Percentiles rank a stretch among this genome's conserved stretches.
Evolutionary conservation across 129 eudicot genomes (phyloP).

Genomic region (Artemisia annua): DNA sequence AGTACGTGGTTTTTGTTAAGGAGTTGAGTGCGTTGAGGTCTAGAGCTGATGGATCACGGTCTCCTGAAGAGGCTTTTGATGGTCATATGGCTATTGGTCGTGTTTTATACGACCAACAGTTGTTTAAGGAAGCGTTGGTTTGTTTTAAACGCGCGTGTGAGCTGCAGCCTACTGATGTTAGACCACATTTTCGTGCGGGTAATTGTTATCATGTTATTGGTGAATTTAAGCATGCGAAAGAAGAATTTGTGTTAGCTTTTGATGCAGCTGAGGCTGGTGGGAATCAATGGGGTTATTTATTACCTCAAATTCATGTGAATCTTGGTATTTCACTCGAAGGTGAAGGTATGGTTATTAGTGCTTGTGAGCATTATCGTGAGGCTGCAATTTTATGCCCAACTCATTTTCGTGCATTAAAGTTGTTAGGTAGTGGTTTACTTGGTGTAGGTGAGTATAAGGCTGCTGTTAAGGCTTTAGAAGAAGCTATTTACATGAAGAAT

Average conservation of each 20-base stretch:
- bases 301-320: slow-evolving; percentile 98
- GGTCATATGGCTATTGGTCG: slow-evolving; percentile 98
- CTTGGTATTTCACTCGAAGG: slow-evolving; percentile 90
- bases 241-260: slow-evolving; percentile 71
- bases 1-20: slow-evolving; percentile 62
- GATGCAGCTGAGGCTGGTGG: slow-evolving; percentile 97
- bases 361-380: slow-evolving; percentile 98
- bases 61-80: slow-evolving; percentile 87
- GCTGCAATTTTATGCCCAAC: slow-evolving; percentile 98
- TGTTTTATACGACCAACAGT: slow-evolving; percentile 66
- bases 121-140: slow-evolving; percentile 76
- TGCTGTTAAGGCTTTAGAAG: slow-evolving; percentile 93
- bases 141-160: slow-evolving; percentile 89
- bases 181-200: slow-evolving; percentile 93
- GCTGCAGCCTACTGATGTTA: slow-evolving; percentile 79
- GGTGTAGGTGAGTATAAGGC: slow-evolving; percentile 99
- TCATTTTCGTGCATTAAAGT: slow-evolving; percentile 94
- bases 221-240: slow-evolving; percentile 61
- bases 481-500: slow-evolving; percentile 88
- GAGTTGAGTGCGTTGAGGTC: slow-evolving; percentile 84
- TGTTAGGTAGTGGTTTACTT: slow-evolving; percentile 96
- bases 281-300: slow-evolving; percentile 91
- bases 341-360: slow-evolving; percentile 95
- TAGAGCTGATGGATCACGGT: slow-evolving; percentile 81
- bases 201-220: slow-evolving; percentile 85